Conservation (phyloP, 805 yeast genomes). For the Yamadazyma paraphyllophila region DNA sequence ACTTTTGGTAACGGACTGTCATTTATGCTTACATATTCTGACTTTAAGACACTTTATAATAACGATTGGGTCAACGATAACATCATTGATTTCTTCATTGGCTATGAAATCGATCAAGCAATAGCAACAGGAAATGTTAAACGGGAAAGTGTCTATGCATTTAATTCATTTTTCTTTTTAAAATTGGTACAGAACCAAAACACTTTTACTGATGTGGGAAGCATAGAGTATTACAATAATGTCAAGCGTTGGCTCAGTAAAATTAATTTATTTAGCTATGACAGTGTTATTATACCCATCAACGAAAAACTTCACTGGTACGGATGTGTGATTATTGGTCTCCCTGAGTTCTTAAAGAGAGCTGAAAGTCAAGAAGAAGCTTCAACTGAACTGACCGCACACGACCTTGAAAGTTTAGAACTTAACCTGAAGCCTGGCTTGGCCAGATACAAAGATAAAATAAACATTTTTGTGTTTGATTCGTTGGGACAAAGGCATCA, state of each 20-base stretch:
- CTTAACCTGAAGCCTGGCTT: slow-evolving; percentile 8
- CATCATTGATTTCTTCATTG: slow-evolving; percentile 79
- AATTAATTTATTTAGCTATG: slow-evolving; percentile 54
- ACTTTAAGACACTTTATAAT: slow-evolving; percentile 74
- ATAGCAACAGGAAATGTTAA: slow-evolving; percentile 21
- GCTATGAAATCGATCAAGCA: slow-evolving; percentile 48
- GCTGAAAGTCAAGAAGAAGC: not conserved
- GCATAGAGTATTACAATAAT: slow-evolving; percentile 49
- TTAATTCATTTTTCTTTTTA: slow-evolving; percentile 83
- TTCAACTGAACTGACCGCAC: too few relatives aligned
- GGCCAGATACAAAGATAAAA: slow-evolving; percentile 12
- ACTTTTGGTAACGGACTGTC: slow-evolving; percentile 52
- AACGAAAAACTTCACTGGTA: slow-evolving; percentile 87
- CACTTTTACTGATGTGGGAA: not conserved
- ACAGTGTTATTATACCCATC: slow-evolving; percentile 73
- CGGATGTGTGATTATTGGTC: slow-evolving; percentile 65
- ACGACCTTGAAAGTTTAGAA: slow-evolving; percentile 6
- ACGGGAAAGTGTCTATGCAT: slow-evolving; percentile 48
- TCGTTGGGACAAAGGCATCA: slow-evolving; percentile 65
- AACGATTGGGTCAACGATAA: slow-evolving; percentile 90
- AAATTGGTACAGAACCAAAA: slow-evolving; percentile 43
- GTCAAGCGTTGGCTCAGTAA: slow-evolving; percentile 79
- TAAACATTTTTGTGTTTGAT: slow-evolving; percentile 63
- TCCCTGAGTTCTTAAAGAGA: slow-evolving; percentile 30
- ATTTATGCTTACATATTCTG: slow-evolving; percentile 61